Evolutionary conservation across 768 basidiomycete species (phyloP), one percentile per base, ranked within the genome.

Genomic region (Tylopilus rubrobrunneus): DNA sequence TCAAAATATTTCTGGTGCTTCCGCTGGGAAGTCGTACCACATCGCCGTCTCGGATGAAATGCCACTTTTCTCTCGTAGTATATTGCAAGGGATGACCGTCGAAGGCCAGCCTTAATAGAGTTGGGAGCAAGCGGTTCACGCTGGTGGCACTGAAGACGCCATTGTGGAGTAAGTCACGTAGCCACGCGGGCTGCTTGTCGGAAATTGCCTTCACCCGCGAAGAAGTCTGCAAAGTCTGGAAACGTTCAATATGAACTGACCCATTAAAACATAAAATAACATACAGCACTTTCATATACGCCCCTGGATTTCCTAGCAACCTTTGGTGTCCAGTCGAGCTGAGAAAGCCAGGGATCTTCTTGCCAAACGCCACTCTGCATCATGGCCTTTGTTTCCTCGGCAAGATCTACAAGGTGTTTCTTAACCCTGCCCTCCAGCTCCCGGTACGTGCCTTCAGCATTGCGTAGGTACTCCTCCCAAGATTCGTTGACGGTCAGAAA

Each of bases 321-420:
- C 69, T 98, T 98, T 1, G 91, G 91, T 1, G 90, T 86, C 97
- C 97, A 98, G 67, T 99, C 95, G 53, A 98, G 75, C 68, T 99
- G 97, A 46, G 76, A 80, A 14, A 95, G 70, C 92, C 93, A 97
- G 7, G 84, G 83, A 68, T 92, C 88, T 3, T 78, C 75, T 66
- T 77, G 80, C 87, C 85, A 92, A 46, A 66, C 69, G 29, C 73
- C 80, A 45, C 71, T 68, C 11, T 74, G 70, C 73, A 81, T 75
- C 70, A 86, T 57, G 8, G 49, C 61, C 60, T 76, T 78, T 7
- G 80, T 77, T 44, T 83, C 73, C 52, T 78, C 78, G 0, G 94
- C 93, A 36, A 90, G 76, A 46, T 84, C 77, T 5, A 85, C 78
- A 17, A 98, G 77, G 45, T 81, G 76, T 21, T 60, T 66, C 60